Conservation (phyloP, 345 rosid species). For the Eucalyptus albens region DNA sequence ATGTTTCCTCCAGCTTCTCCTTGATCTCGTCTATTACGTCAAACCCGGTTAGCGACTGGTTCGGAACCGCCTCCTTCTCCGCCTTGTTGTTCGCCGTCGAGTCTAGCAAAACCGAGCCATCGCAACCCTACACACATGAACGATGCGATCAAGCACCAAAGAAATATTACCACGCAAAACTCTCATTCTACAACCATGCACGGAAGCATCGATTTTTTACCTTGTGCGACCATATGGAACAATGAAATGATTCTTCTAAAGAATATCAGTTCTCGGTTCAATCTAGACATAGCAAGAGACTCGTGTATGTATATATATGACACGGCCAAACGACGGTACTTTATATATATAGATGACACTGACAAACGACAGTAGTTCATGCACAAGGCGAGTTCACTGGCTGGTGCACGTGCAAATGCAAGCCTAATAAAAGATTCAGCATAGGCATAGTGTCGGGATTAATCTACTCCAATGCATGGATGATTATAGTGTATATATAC, state of each 20-base stretch:
- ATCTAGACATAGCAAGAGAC: neutral
- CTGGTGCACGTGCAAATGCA: neutral
- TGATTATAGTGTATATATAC: neutral
- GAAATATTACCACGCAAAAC: neutral
- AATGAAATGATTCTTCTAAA: neutral
- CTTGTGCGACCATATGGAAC: neutral
- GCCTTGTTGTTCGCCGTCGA: slow-evolving; percentile 9
- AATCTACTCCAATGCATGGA: neutral
- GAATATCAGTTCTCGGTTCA: neutral
- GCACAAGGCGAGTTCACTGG: neutral
- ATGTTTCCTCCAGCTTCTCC: slow-evolving; percentile 14
- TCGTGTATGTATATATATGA: neutral
- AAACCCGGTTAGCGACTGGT: slow-evolving; percentile 13
- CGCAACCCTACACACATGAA: slow-evolving; percentile 12
- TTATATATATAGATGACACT: no score
- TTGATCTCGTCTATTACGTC: slow-evolving; percentile 22
- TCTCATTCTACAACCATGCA: neutral
- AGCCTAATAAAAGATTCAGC: neutral
- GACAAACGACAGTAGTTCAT: neutral
- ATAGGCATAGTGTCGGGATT: neutral
- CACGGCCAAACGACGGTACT: no score
- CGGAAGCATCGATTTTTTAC: neutral
- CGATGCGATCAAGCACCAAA: neutral
- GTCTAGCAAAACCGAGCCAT: slow-evolving; percentile 22
- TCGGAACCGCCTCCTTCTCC: slow-evolving; percentile 19